Evolutionary conservation across 768 basidiomycete species (phyloP).

Genomic region (Gyrodon lividus): DNA sequence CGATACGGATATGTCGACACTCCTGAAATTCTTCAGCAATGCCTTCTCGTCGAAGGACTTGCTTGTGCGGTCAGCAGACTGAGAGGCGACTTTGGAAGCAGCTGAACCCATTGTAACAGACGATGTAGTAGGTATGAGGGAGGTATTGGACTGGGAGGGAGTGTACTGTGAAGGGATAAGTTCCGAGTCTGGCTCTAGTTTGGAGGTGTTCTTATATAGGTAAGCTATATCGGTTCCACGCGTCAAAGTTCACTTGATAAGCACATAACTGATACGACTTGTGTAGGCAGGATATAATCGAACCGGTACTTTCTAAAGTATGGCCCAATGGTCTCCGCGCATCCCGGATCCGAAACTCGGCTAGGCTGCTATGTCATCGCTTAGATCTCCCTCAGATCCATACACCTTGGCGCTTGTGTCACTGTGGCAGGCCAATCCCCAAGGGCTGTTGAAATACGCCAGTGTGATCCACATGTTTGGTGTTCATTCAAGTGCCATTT

Average conservation of each 20-base stretch:
- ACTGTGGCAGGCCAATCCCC: no score
- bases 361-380: background rate
- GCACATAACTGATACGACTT: background rate
- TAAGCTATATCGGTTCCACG: background rate
- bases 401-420: no score
- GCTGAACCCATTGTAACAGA: constrained; percentile 23
- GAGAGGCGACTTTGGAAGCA: constrained; percentile 24
- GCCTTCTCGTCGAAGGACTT: constrained; percentile 29
- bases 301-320: no score
- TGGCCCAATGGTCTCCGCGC: no score
- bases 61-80: constrained; percentile 18
- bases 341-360: no score
- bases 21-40: background rate
- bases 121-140: background rate
- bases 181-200: background rate
- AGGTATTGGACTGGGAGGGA: background rate
- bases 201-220: background rate
- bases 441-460: no score
- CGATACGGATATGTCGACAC: constrained; percentile 1
- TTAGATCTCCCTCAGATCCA: background rate
- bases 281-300: no score
- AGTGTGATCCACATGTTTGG: no score
- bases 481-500: no score
- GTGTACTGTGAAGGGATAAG: background rate
- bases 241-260: constrained; percentile 2